Base-by-base conservation (phyloP, 2,329 filamentous ascomycete species). In the Venturia nashicola region DNA sequence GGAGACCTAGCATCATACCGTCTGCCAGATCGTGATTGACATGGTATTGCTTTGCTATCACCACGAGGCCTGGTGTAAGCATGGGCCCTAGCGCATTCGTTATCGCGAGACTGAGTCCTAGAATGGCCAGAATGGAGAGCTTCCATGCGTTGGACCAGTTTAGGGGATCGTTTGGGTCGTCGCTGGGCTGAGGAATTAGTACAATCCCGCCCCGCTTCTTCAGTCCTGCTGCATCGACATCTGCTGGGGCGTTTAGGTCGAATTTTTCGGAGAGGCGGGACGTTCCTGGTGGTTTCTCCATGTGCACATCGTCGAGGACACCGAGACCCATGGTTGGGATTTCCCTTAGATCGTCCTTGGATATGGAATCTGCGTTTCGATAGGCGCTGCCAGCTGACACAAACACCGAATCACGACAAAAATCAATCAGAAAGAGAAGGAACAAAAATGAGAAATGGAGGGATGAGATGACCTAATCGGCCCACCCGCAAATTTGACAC, bases 41-140 rank as follows among this genome's bases (percentile, higher is more conserved):
- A 1, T 55, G 48, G 20, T 55, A 55, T 7, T 71, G 71, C 5
- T 70, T 70, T 0, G 79, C 72, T 46, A 82, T 77, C 43, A 76
- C 71, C 27, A 80, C 75, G 65, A 82, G 80, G 2, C 79, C 79
- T 2, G 79, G 79, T 1, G 75, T 76, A 5, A 81, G 75, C 79
- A 82, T 81, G 0, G 79, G 79, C 0, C 79, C 79, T 18, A 63
- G 32, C 9, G 62, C 34, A 54, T 36, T 46, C 5, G 44, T 36
- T 34, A 64, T 40, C 32, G 62, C 62, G 9, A 51, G 36, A 43
- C 36, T 34, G 44, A 64, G 36, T 32, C 51, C 43, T 20, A 65
- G 14, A 16, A 64, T 65, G 7, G 61, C 23, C n/a, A 65, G 36
- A 27, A 64, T 64, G 5, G 48, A 55, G 44, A 65, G 20, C 32